phyloP scores from a whole-genome alignment of 352 stramenopile species.

The Phytophthora palmivora region DNA sequence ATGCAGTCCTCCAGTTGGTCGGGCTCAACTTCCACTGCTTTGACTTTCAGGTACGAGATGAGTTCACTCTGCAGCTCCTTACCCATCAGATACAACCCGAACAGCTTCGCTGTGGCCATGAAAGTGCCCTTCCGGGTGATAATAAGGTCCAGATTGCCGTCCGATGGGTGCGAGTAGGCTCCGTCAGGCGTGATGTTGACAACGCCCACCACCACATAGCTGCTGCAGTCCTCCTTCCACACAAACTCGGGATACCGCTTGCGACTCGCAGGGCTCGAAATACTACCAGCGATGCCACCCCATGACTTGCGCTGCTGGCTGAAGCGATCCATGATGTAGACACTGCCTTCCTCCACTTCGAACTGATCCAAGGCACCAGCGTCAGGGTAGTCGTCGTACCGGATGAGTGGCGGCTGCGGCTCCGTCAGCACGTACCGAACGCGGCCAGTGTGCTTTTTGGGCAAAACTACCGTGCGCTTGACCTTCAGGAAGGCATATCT shows the following conservation, averaged over 20 bases:
- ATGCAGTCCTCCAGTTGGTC: constrained; percentile 70
- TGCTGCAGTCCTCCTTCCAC: constrained; percentile 71
- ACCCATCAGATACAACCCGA: constrained; percentile 72
- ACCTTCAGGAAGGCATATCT: constrained; percentile 83
- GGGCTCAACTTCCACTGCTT: constrained; percentile 73
- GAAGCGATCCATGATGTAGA: constrained; percentile 68
- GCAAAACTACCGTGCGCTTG: constrained; percentile 64
- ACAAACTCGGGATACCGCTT: constrained; percentile 64
- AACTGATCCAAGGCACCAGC: constrained; percentile 81
- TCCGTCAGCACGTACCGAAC: constrained; percentile 77
- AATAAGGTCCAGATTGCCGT: constrained; percentile 83
- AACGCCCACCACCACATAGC: constrained; percentile 74
- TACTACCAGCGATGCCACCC: constrained; percentile 55
- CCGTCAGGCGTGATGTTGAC: constrained; percentile 80
- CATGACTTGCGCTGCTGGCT: constrained; percentile 73
- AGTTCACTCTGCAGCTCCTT: constrained; percentile 75
- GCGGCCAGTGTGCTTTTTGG: constrained; percentile 69
- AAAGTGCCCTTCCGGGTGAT: constrained; percentile 74
- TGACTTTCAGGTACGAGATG: constrained; percentile 84
- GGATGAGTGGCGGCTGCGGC: constrained; percentile 63
- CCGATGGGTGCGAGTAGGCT: constrained; percentile 76
- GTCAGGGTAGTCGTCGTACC: constrained; percentile 83
- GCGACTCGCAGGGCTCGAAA: constrained; percentile 67
- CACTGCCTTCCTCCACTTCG: constrained; percentile 81
- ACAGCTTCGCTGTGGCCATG: constrained; percentile 49